These are phyloP conservation scores for Diaporthe aspalathi DNA, from an alignment of 2,329 filamentous ascomycete genomes.

Conservation along the genomic window DNA sequence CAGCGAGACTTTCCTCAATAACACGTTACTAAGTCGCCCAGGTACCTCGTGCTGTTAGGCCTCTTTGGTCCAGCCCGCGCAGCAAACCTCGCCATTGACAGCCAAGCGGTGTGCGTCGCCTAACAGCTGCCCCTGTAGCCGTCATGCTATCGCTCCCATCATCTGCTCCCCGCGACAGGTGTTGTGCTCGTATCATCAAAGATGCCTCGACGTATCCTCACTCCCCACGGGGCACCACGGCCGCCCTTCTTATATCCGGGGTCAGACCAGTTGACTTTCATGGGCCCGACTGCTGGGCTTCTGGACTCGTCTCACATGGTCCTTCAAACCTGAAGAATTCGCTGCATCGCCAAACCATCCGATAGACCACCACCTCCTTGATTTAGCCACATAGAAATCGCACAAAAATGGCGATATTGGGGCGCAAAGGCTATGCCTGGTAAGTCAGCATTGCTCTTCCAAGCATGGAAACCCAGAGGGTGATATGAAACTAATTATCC, in stretches of 20 bases:
- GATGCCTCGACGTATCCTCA: neutral
- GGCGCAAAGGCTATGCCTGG: slow-evolving; percentile 37
- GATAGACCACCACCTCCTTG: neutral
- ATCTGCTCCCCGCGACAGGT: slow-evolving; percentile 26
- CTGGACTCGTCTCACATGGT: slow-evolving; percentile 10
- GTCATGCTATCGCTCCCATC: slow-evolving; percentile 21
- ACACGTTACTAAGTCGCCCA: slow-evolving; percentile 33
- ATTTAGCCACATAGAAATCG: neutral
- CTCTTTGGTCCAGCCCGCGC: slow-evolving; percentile 17
- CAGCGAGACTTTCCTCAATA: slow-evolving; percentile 33
- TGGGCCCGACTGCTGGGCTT: neutral
- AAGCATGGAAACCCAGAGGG: neutral
- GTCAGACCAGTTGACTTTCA: neutral
- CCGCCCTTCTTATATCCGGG: slow-evolving; percentile 11
- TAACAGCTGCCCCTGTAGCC: slow-evolving; percentile 24
- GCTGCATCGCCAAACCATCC: slow-evolving; percentile 1
- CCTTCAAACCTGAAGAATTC: neutral
- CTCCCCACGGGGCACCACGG: slow-evolving; percentile 6
- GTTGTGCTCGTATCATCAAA: slow-evolving; percentile 26
- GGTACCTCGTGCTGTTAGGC: slow-evolving; percentile 25
- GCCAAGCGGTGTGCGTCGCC: slow-evolving; percentile 15
- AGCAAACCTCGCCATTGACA: slow-evolving; percentile 20
- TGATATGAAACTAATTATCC: neutral
- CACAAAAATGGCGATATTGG: slow-evolving; percentile 33
- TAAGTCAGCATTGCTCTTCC: slow-evolving; percentile 1